Percentiles rank a stretch among this genome's conserved stretches.
These are phyloP conservation scores for Polychaeton citri DNA, from an alignment of 2,329 filamentous ascomycete genomes.

Conservation along the genomic window DNA sequence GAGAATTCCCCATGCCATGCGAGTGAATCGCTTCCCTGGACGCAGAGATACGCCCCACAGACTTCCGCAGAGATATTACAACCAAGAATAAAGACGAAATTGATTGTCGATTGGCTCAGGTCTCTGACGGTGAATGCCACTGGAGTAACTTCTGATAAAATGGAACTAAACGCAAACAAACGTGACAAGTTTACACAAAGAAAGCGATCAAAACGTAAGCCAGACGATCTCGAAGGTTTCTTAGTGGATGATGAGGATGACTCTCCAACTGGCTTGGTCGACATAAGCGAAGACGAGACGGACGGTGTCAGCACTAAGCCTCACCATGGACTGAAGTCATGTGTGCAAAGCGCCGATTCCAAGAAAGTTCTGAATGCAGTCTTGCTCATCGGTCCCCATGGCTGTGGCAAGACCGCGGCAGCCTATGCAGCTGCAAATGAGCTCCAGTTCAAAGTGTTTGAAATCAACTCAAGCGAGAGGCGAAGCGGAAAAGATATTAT, in stretches of 20 bases:
- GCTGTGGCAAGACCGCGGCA: constrained; percentile 85
- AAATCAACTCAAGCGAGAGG: constrained; percentile 75
- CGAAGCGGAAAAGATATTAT: constrained; percentile 80
- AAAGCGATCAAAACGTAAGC: constrained; percentile 47
- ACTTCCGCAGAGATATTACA: constrained; percentile 63
- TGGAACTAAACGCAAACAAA: constrained; percentile 25
- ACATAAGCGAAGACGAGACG: no score
- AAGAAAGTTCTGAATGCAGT: constrained; percentile 56
- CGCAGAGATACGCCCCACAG: constrained; percentile 70
- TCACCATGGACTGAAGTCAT: constrained; percentile 19
- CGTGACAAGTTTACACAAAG: no score
- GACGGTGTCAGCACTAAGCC: no score
- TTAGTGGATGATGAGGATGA: constrained; percentile 70
- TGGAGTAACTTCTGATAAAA: constrained; percentile 56
- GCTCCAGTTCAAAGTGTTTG: constrained; percentile 84
- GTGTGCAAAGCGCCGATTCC: constrained; percentile 25
- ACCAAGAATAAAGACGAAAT: constrained; percentile 50
- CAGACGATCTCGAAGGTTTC: constrained; percentile 64
- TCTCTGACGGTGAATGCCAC: constrained; percentile 39
- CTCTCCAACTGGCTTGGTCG: no score
- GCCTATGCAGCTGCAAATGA: constrained; percentile 88
- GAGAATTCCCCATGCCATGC: no score
- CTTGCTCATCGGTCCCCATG: constrained; percentile 78
- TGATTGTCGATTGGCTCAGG: constrained; percentile 71
- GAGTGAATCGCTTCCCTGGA: constrained; percentile 60